Evolutionary conservation across 2,329 filamentous ascomycete species (phyloP).

Genomic region (Teratosphaeria zuluensis): DNA sequence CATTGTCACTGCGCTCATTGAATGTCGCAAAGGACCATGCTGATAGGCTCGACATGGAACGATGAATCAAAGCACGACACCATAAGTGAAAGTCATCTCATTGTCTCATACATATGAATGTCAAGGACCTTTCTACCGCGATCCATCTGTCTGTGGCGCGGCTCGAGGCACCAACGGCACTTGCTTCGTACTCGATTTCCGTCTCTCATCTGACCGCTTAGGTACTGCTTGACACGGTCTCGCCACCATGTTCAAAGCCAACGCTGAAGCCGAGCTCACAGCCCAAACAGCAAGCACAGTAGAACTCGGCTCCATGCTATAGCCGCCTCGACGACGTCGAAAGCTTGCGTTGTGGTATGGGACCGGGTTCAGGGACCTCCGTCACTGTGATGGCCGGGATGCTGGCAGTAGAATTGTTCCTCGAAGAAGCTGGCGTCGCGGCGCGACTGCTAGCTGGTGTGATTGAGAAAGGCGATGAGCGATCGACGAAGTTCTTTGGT

Average conservation of each 20-base stretch:
- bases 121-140: background rate
- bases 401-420: background rate
- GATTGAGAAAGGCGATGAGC: background rate
- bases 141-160: background rate
- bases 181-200: background rate
- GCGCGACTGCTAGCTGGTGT: background rate
- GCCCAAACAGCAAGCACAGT: background rate
- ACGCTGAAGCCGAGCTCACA: background rate
- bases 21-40: background rate
- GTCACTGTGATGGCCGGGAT: background rate
- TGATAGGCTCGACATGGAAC: background rate
- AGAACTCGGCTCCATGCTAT: background rate
- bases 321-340: background rate
- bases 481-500: background rate
- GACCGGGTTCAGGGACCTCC: background rate
- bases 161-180: background rate
- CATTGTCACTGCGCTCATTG: background rate
- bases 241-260: constrained; percentile 1
- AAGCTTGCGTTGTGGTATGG: background rate
- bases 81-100: background rate
- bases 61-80: background rate
- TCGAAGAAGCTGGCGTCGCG: background rate
- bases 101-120: background rate
- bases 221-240: background rate
- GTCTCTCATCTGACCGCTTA: background rate